Conservation (phyloP, 2,329 filamentous ascomycete species). For the Hymenoscyphus repandus region DNA sequence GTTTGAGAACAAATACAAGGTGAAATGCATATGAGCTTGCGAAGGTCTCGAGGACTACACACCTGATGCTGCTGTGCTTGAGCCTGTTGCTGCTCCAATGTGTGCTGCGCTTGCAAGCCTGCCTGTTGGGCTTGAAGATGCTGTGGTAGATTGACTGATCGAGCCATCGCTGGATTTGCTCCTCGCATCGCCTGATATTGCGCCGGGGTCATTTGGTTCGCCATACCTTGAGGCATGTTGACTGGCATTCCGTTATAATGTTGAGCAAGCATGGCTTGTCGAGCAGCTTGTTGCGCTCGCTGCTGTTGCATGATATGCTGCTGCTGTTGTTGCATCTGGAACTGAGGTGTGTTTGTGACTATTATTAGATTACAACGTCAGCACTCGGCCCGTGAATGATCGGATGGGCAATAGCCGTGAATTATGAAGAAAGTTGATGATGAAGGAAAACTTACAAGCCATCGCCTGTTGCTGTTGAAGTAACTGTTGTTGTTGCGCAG, state of each 20-base stretch:
- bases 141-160: conserved; percentile 41
- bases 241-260: conserved; percentile 49
- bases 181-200: conserved; percentile 49
- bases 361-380: conserved; percentile 16
- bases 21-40: not conserved
- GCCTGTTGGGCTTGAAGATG: conserved; percentile 39
- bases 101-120: conserved; percentile 30
- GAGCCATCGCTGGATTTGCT: conserved; percentile 33
- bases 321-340: conserved; percentile 42
- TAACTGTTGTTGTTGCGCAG: conserved; percentile 35
- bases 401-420: conserved; percentile 1
- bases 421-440: not conserved
- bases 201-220: conserved; percentile 42
- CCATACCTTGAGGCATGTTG: conserved; percentile 49
- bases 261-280: conserved; percentile 50
- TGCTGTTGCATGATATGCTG: conserved; percentile 49
- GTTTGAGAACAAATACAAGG: not conserved
- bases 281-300: conserved; percentile 32
- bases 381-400: conserved; percentile 13
- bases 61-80: conserved; percentile 35
- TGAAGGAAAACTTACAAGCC: conserved; percentile 21
- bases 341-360: conserved; percentile 32
- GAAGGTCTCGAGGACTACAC: conserved; percentile 3
- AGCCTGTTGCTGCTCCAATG: conserved; percentile 35
- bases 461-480: conserved; percentile 31